Conservation (phyloP, 2,329 filamentous ascomycete genomes). For the Sporothrix schenckii region DNA sequence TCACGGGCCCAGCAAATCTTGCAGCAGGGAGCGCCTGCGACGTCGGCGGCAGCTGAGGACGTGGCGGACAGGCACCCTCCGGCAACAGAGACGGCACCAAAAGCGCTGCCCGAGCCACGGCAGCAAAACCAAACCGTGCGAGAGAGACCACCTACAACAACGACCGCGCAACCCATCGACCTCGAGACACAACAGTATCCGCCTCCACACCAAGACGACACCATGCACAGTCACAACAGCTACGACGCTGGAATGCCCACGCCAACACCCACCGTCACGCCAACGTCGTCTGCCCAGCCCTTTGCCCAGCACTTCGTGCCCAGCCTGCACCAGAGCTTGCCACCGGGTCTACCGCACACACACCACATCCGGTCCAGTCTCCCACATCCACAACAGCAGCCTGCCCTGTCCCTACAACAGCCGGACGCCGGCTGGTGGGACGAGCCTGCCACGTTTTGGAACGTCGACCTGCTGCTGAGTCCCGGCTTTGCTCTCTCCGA, state of each 20-base stretch:
- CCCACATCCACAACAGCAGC: background rate
- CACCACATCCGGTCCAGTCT: background rate
- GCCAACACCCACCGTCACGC: background rate
- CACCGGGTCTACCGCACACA: background rate
- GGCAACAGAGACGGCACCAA: too few species aligned
- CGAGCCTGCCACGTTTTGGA: constrained; percentile 6
- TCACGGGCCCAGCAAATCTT: constrained; percentile 15
- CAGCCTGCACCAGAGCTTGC: background rate
- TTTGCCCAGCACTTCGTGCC: background rate
- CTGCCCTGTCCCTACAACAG: background rate
- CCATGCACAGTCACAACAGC: background rate
- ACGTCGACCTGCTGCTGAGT: constrained; percentile 8
- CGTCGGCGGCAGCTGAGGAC: background rate
- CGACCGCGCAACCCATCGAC: background rate
- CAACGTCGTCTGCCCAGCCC: background rate
- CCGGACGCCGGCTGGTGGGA: constrained; percentile 18
- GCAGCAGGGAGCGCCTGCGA: background rate
- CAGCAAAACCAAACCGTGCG: background rate
- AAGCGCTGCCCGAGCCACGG: background rate
- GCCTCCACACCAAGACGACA: background rate
- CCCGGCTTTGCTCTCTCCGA: constrained; percentile 16
- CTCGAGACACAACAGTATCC: background rate
- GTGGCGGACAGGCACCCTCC: background rate
- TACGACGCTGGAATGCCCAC: constrained; percentile 1
- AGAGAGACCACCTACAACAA: background rate